Base-by-base conservation (phyloP, 139 green algal species). In the Chlamydomonas sphaeroides region DNA sequence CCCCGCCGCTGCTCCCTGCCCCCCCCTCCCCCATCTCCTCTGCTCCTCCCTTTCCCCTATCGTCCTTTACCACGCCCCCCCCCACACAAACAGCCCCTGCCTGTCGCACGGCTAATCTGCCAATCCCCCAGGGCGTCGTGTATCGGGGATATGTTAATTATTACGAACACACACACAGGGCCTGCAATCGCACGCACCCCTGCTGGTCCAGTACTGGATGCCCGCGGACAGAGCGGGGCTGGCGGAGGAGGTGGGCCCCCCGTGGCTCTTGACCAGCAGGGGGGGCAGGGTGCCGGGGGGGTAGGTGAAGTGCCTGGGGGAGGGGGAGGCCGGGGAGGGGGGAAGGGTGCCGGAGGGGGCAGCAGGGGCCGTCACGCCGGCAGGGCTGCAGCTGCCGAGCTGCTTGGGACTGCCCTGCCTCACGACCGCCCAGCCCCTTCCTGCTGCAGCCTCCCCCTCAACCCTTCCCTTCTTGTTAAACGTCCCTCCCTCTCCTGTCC, bases 201-300 rank as follows among this genome's bases (percentile, higher is more conserved):
- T 61, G 73, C 82, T 90, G 1, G 92, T 96, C 87, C 87, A 96
- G 84, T 93, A 96, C 72, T 96, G 93, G 39, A 91, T 82, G 23
- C 38, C 33, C 49, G 94, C 83, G 69, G 62, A 86, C 57, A 96
- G 90, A 18, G 79, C 73, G 1, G 88, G 78, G 20, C 62, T 72
- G 35, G 89, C 86, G 41, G 88, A 65, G 10, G 69, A 77, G 30
- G 93, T 96, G 41, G 93, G 93, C 3, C 93, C 93, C 8, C 92
- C 91, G 83, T 96, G 93, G 49, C 88, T 91, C 68, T 92, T 93
- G 11, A 96, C 87, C 75, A 96, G 88, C 79, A 96, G 81, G 2
- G 85, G 85, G 26, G 85, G 85, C 63, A 86, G 69, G 42, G 83
- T 57, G 20, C 92, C 93, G 39, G 62, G 32, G 0, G 65, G 77